Evolutionary conservation across 805 yeast species (phyloP).

Genomic region (Candida silvicultrix): DNA sequence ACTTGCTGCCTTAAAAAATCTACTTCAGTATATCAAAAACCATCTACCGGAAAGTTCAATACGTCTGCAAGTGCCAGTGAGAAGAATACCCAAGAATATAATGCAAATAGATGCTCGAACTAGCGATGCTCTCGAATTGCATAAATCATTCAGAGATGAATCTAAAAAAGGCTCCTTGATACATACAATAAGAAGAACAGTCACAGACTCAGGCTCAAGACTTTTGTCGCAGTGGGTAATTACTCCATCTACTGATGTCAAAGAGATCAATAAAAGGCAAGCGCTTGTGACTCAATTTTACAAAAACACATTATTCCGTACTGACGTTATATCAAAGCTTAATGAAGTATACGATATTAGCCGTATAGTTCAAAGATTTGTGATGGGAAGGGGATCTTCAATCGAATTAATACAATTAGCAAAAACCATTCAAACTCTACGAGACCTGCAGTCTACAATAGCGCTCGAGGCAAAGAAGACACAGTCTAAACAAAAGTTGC

Average conservation of each 20-base stretch:
- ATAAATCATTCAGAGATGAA: conserved; percentile 49
- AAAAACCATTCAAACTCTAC: conserved; percentile 29
- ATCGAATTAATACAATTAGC: conserved; percentile 39
- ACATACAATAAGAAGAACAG: conserved; percentile 65
- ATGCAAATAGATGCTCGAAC: conserved; percentile 82
- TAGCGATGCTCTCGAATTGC: conserved; percentile 67
- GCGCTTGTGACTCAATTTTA: conserved; percentile 39
- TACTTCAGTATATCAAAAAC: conserved; percentile 63
- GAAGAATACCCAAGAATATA: conserved; percentile 41
- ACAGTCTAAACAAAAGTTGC: conserved; percentile 20
- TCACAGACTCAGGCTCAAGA: conserved; percentile 77
- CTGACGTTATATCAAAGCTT: conserved; percentile 29
- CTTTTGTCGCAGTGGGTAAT: conserved; percentile 76
- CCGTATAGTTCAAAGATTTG: conserved; percentile 51
- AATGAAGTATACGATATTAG: conserved; percentile 49
- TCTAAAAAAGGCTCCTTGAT: conserved; percentile 64
- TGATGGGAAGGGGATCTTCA: conserved; percentile 41
- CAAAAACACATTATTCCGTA: conserved; percentile 23
- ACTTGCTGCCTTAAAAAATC: conserved; percentile 52
- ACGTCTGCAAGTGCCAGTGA: conserved; percentile 61
- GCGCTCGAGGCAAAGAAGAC: conserved; percentile 13
- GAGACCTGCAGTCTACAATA: conserved; percentile 21
- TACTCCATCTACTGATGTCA: conserved; percentile 62
- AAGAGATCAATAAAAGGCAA: conserved; percentile 53
- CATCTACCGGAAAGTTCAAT: conserved; percentile 66